Base-by-base conservation (phyloP, 441 rosid species). In the Manihot esculenta region DNA sequence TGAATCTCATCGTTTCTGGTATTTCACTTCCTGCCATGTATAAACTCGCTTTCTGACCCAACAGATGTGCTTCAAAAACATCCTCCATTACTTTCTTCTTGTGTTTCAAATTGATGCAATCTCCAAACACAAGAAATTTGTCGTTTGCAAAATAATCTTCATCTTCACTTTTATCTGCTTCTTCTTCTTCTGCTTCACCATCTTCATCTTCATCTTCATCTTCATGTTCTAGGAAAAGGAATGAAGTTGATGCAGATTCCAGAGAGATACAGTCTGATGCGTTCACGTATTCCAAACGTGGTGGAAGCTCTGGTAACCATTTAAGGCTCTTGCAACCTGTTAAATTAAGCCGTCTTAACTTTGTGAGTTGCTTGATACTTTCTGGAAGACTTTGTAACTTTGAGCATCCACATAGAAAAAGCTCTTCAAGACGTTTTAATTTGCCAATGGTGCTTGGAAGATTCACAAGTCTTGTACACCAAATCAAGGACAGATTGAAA, bases 261-360 rank as follows among this genome's bases (percentile, higher is more conserved):
- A 83, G 68, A 35, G 48, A 69, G 21, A 49, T 30, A 54, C 80
- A 78, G 0, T 71, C 66, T 13, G 55, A 55, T 44, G 77, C 82
- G 33, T 33, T 71, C 67, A 78, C 62, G 33, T 15, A 24, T 17
- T 45, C 35, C 35, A 74, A 71, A 49, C 47, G 45, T 33, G 76
- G 38, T 44, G 81, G 84, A 60, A 81, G 76, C 27, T 56, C 26
- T 10, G 74, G 86, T 14, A 80, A 74, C 12, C 68, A 76, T 47
- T 21, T 13, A 49, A 58, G 81, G 0, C 38, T 38, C 41, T 18
- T 45, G 47, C 82, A 82, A 74, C 68, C 41, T 55, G 68, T 77
- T 53, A 81, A 59, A 62, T 58, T 50, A 14, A 80, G 76, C 7
- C 41, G 41, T 35, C 41, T 35, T 35, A 35, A 35, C 41, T 35